These are phyloP conservation scores for Prunus mume DNA, from an alignment of 306 rosid genomes.

Conservation along the genomic window DNA sequence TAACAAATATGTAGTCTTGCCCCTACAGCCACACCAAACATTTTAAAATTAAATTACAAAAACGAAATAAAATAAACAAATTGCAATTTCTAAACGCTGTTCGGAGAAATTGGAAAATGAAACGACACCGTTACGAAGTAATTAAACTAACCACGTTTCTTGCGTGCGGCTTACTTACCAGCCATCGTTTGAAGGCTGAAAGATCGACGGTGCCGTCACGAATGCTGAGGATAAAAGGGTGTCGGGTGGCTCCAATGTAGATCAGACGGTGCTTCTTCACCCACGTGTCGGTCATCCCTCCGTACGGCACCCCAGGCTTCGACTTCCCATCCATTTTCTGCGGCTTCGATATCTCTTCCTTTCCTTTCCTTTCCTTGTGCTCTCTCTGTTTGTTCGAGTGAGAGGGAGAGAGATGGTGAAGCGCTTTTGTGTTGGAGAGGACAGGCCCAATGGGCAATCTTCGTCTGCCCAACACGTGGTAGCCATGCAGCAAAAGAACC, in stretches of 20 bases:
- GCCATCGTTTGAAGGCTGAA: slow-evolving; percentile 73
- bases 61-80: too few species aligned
- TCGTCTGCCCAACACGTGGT: slow-evolving; percentile 3
- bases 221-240: slow-evolving; percentile 66
- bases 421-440: background rate
- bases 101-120: background rate
- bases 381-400: background rate
- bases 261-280: slow-evolving; percentile 57
- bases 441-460: background rate
- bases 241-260: slow-evolving; percentile 61
- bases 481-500: background rate
- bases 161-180: slow-evolving; percentile 30
- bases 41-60: background rate
- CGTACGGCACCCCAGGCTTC: slow-evolving; percentile 11
- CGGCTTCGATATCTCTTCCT: background rate
- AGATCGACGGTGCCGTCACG: slow-evolving; percentile 58
- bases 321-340: slow-evolving; percentile 26
- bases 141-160: background rate
- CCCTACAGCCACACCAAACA: slow-evolving; percentile 36
- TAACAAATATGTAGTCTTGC: slow-evolving; percentile 73
- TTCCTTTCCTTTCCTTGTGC: background rate
- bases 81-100: background rate
- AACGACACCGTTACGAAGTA: background rate
- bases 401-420: background rate
- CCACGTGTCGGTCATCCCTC: slow-evolving; percentile 50